Base-by-base conservation (phyloP, 1,284 basidiomycete species). In the Ganoderma sinense region DNA sequence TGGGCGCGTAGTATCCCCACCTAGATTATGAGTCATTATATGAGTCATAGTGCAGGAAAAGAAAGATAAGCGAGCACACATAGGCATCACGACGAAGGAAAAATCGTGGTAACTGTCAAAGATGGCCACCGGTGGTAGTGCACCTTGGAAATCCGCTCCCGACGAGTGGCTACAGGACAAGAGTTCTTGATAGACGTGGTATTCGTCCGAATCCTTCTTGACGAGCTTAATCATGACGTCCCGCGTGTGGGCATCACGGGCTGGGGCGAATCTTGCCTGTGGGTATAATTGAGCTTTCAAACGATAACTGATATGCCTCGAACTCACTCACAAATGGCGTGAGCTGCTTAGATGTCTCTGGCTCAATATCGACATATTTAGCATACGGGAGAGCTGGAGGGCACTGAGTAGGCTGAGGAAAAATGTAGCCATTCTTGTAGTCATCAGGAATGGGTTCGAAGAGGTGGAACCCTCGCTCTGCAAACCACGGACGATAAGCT, bases 41-140 rank as follows among this genome's bases (percentile, higher is more conserved):
- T 59, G 53, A 59, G 33, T 31, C 55, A 8, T 11, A n/a, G 6
- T 39, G 36, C 6, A 59, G 4, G n/a, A 10, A 59, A 1, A 10
- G 10, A 39, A 2, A 10, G 20, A 11, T 6, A n/a, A 23, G 5
- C 0, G 36, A 29, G 31, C 66, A 1, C 14, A 71, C 66, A 56
- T 68, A 1, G 70, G 70, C 70, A 66, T 69, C 7, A 62, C 60
- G 6, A 68, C n/a, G 58, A 71, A 55, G 16, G 29, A 20, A 36
- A 58, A 71, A 2, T 58, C 23, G 62, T 62, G 40, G 5, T 64
- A 64, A 1, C 66, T 65, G 18, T 62, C 64, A 20, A 71, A 23
- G 11, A 71, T 71, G 4, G 33, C 41, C 14, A 60, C 18, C 0
- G 69, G 69, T 1, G 64, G 33, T 7, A 59, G 33, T 18, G 39